Evolutionary conservation across 306 rosid genomes (phyloP), one percentile per base, ranked within the genome.

Genomic region (Phaseolus lunatus): DNA sequence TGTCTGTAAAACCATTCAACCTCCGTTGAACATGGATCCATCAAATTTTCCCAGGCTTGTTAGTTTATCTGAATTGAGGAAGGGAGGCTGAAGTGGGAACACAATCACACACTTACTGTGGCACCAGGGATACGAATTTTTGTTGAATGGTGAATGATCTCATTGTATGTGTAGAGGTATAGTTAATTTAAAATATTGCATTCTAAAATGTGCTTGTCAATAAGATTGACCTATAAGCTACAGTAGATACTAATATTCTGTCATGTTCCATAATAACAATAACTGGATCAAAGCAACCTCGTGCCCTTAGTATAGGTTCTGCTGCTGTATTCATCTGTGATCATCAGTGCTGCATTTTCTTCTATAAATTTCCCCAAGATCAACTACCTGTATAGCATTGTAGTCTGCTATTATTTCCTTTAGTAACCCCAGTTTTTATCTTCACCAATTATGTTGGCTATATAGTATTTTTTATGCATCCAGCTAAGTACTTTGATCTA

Each of bases 111-210:
- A 43, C 2, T 43, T 12, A 3, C 12, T 47, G 15, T 47, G 15
- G 6, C 14, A 29, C 12, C 14, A 24, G 71, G 14, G 78, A 2
- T 79, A 61, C 33, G 39, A 18, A 7, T 39, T 57, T 6, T 29
- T 29, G 48, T 50, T 52, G 49, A 71, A 43, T 71, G 37, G 18
- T 58, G 65, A 77, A 54, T 71, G 49, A 26, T 72, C 58, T 64
- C 26, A 15, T 20, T 48, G 26, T 19, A 62, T 31, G 16, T 7
- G 6, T 69, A 69, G 8, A 7, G 37, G 67, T 58, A 2, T 22
- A 31, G 65, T 72, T 77, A 44, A 50, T 65, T 13, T 20, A 39
- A 45, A 69, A 18, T 52, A n/a, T 23, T 16, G 54, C 45, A n/a
- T 67, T 12, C 24, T 45, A 33, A 43, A 39, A n/a, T 71, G 23